Evolutionary conservation across 2,329 filamentous ascomycete genomes (phyloP), one percentile per base, ranked within the genome.

Genomic region (Parafenestella ontariensis): DNA sequence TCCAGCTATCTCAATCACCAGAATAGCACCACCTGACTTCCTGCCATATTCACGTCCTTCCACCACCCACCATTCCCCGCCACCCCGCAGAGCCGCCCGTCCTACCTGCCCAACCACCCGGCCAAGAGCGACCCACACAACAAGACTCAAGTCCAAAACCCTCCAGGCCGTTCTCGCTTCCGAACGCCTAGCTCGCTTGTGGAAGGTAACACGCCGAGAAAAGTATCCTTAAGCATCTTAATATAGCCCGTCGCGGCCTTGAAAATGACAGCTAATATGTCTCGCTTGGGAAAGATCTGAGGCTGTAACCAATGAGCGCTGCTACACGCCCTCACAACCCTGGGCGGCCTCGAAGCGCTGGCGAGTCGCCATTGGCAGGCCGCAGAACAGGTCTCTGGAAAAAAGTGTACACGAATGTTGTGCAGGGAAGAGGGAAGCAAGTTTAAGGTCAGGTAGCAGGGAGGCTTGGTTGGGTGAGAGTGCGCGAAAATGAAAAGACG

Each of bases 51-150:
- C n/a, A n/a, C n/a, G 18, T 50, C 24, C n/a, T 26, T 13, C 36
- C 26, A 43, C 46, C 5, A 39, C 41, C 31, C 37, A 20, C 37
- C 24, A 7, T 31, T 46, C 51, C 59, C 53, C 47, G 45, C 55
- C 52, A 36, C 56, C 59, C 64, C 67, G 67, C 67, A 70, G 66
- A 70, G 67, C 67, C 67, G 65, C 67, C 63, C 64, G 64, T 65
- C 54, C 54, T 48, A 61, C 63, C 46, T 37, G 21, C 56, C n/a
- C 56, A 57, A 43, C 52, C 56, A 52, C 28, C 42, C 17, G 40
- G 39, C 49, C 44, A 41, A 45, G 41, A 54, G 40, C 46, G 37
- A 13, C 7, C 47, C 40, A 31, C 15, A n/a, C n/a, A n/a, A n/a
- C n/a, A n/a, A n/a, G n/a, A n/a, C 21, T 18, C 40, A 42, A 8